Base-by-base conservation (phyloP, 371 early-diverging fungal genomes). In the Dinochytrium kinnereticum region DNA sequence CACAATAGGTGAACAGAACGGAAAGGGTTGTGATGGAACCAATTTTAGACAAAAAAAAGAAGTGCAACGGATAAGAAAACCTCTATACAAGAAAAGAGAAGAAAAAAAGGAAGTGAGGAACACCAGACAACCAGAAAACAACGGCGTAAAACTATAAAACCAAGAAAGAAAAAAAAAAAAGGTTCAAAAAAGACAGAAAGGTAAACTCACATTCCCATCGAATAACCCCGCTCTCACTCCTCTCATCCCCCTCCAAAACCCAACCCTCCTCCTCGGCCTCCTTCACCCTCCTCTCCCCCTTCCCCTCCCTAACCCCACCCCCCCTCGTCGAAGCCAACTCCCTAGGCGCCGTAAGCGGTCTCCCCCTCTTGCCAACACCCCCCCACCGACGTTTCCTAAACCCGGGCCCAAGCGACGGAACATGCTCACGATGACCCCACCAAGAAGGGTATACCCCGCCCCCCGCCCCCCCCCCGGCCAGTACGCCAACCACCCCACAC, bases 361-460 rank as follows among this genome's bases (percentile, higher is more conserved):
- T 55, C n/a, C n/a, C n/a, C n/a, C n/a, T n/a, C n/a, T n/a, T n/a
- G n/a, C n/a, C n/a, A n/a, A n/a, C n/a, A n/a, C n/a, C n/a, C n/a
- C n/a, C n/a, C n/a, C n/a, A n/a, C n/a, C n/a, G n/a, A n/a, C n/a
- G 7, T 10, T 17, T 55, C 21, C 57, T 13, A 21, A 44, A 13
- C 21, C 17, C 55, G 36, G 61, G 61, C 10, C 61, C 61, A 37
- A 24, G 5, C 5, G 72, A 72, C n/a, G 72, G 72, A 36, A 72
- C 55, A 37, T 72, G 72, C 51, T 72, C 72, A 21, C 64, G 51
- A 13, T 72, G 72, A 1, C 72, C 72, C 72, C 72, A 72, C 72
- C 72, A 72, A 33, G 24, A 2, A 49, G 72, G 72, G 40, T 72
- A 72, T 34, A 72, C 51, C 34, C 5, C 55, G 17, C 26, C 44